Evolutionary conservation across 495 filamentous ascomycete species (phyloP).

Genomic region (Talaromyces thailandensis): DNA sequence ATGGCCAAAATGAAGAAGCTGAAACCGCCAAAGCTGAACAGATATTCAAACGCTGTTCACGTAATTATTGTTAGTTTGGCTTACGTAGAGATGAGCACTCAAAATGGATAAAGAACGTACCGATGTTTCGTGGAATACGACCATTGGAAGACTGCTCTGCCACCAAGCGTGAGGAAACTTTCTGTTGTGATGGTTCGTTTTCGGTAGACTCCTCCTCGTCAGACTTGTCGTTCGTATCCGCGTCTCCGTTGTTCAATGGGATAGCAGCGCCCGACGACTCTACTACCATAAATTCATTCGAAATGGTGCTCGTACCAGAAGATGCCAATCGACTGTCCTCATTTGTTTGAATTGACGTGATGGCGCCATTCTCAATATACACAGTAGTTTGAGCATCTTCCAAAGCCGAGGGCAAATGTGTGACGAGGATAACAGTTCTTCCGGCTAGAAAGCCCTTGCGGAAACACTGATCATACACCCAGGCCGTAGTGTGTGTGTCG

Average conservation of each 20-base stretch:
- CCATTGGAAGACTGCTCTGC: conserved; percentile 14
- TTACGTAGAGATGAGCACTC: background rate
- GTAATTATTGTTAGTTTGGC: background rate
- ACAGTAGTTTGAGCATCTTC: conserved; percentile 37
- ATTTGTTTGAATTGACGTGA: conserved; percentile 9
- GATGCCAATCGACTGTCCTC: background rate
- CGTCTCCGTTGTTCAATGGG: background rate
- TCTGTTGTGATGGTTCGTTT: background rate
- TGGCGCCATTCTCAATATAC: conserved; percentile 28
- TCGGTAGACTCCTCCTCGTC: background rate
- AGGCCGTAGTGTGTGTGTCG: conserved; percentile 57
- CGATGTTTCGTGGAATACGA: conserved; percentile 16
- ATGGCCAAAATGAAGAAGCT: conserved; percentile 13
- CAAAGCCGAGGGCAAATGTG: conserved; percentile 44
- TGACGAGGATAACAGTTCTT: conserved; percentile 56
- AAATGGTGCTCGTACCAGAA: conserved; percentile 2
- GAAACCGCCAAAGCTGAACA: conserved; percentile 14
- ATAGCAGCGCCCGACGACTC: background rate
- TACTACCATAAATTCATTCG: background rate
- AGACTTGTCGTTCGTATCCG: background rate
- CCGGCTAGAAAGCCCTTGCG: conserved; percentile 45
- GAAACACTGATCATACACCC: conserved; percentile 54
- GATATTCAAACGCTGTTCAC: conserved; percentile 14
- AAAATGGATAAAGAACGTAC: conserved; percentile 10
- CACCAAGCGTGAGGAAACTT: conserved; percentile 1